These are phyloP conservation scores for Diatrype stigma DNA, from an alignment of 2,329 filamentous ascomycete species.

Conservation along the genomic window DNA sequence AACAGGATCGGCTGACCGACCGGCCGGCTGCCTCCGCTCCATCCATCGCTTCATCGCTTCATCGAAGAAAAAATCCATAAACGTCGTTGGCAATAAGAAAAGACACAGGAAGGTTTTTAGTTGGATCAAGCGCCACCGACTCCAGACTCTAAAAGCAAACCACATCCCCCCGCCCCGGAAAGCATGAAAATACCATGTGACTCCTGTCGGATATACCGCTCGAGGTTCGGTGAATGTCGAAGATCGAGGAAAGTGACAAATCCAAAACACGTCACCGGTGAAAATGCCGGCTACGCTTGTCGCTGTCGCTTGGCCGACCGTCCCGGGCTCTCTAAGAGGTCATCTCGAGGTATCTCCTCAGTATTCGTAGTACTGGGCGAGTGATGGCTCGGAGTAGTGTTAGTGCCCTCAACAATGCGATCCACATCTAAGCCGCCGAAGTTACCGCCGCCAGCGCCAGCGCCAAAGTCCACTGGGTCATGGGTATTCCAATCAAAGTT, in stretches of 20 bases:
- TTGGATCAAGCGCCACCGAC: neutral
- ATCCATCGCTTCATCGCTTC: too few species aligned
- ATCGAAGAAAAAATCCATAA: too few species aligned
- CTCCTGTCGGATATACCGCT: too few species aligned
- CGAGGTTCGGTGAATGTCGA: too few species aligned
- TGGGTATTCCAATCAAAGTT: constrained; percentile 20
- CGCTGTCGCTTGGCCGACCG: constrained; percentile 29
- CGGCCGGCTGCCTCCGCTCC: too few species aligned
- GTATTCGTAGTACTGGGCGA: constrained; percentile 45
- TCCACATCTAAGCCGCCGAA: constrained; percentile 11
- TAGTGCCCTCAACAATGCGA: constrained; percentile 24
- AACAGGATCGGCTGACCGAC: too few species aligned
- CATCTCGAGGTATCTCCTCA: constrained; percentile 46
- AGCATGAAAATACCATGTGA: too few species aligned
- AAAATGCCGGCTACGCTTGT: constrained; percentile 21
- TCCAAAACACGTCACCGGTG: too few species aligned
- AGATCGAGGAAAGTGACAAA: too few species aligned
- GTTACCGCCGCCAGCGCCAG: constrained; percentile 2
- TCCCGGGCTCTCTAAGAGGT: constrained; percentile 31
- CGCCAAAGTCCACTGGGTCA: constrained; percentile 18
- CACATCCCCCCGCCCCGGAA: too few species aligned
- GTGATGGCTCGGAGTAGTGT: constrained; percentile 30
- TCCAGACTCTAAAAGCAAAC: neutral
- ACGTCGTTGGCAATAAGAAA: too few species aligned
- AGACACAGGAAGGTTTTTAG: too few species aligned